These are phyloP conservation scores for Suillus paluster DNA, from an alignment of 768 basidiomycete genomes.

Conservation along the genomic window DNA sequence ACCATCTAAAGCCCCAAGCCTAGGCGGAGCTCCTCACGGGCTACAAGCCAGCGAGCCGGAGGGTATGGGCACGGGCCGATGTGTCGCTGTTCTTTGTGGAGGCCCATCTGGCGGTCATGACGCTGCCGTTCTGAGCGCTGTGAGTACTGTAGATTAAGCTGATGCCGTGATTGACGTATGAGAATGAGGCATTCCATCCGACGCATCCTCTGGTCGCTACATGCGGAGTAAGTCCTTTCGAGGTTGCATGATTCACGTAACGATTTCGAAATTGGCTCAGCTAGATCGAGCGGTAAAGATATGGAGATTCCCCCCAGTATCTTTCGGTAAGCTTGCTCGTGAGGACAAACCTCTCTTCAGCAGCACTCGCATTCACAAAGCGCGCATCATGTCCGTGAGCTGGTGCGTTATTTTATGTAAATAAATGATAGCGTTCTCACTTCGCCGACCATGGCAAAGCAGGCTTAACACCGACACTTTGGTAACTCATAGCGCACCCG, in stretches of 20 bases:
- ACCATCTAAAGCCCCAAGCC: conserved; percentile 49
- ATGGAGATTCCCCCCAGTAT: conserved; percentile 58
- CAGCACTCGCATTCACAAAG: conserved; percentile 65
- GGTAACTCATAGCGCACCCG: conserved; percentile 56
- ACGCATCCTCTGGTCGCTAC: conserved; percentile 70
- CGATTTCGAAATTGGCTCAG: conserved; percentile 37
- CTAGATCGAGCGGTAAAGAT: conserved; percentile 78
- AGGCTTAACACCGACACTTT: conserved; percentile 66
- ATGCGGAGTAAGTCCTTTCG: conserved; percentile 60
- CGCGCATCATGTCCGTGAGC: conserved; percentile 62
- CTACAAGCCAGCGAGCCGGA: conserved; percentile 61
- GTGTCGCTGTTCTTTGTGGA: conserved; percentile 67
- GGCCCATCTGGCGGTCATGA: conserved; percentile 75
- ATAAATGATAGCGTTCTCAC: neutral
- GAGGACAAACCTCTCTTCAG: conserved; percentile 83
- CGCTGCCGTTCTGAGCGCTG: conserved; percentile 70
- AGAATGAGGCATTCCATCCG: conserved; percentile 67
- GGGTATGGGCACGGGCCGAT: conserved; percentile 61
- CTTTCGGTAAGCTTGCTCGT: conserved; percentile 46
- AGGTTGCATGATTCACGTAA: neutral
- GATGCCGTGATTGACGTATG: conserved; percentile 8
- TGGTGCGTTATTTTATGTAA: conserved; percentile 48
- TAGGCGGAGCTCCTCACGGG: conserved; percentile 73
- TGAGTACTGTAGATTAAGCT: conserved; percentile 30
- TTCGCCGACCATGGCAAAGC: neutral